Conservation (phyloP, 306 rosid species). For the Sphenostylis stenocarpa region DNA sequence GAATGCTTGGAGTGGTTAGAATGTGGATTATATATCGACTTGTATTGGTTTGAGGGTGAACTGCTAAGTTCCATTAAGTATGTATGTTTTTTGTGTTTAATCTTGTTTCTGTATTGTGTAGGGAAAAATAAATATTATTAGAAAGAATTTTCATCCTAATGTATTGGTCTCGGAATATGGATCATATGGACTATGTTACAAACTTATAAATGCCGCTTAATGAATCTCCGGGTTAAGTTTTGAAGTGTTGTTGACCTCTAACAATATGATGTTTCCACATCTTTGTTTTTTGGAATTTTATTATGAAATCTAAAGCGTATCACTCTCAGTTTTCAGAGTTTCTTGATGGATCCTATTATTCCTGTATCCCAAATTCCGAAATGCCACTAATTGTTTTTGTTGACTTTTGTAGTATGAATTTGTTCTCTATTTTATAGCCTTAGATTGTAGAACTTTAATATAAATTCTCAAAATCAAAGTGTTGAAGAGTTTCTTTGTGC, state of each 20-base stretch:
- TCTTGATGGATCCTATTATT: neutral
- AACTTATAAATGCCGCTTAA: neutral
- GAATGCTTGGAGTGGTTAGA: neutral
- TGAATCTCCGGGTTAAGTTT: neutral
- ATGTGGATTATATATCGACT: neutral
- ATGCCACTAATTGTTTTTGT: neutral
- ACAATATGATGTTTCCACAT: neutral
- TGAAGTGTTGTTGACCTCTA: constrained; percentile 14
- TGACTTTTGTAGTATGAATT: neutral
- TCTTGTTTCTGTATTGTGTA: neutral
- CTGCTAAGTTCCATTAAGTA: neutral
- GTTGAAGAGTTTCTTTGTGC: constrained; percentile 19
- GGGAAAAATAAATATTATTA: neutral
- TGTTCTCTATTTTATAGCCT: neutral
- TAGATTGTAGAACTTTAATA: neutral
- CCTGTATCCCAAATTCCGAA: neutral
- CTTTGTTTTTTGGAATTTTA: constrained; percentile 5
- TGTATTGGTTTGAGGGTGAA: neutral
- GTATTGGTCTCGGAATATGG: neutral
- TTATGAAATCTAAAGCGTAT: neutral
- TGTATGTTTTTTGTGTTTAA: neutral
- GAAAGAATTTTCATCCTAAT: neutral
- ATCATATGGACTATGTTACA: neutral
- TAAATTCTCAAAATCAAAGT: constrained; percentile 21
- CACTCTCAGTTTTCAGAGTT: neutral